phyloP scores from a whole-genome alignment of 2,329 filamentous ascomycete species.

The Diaporthe aspalathi region DNA sequence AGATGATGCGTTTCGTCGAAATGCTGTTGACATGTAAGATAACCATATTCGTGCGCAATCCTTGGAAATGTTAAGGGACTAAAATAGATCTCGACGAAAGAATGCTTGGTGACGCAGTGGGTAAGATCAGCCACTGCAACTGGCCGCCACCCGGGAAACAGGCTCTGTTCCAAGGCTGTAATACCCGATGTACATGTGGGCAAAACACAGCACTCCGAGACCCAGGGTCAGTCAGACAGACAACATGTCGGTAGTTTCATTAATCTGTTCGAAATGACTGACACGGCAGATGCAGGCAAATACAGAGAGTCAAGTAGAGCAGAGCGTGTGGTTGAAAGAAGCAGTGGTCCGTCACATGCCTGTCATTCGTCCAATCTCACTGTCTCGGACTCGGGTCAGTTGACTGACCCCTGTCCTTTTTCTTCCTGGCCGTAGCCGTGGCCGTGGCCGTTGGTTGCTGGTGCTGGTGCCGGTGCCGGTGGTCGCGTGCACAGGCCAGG shows the following conservation, averaged over 20 bases:
- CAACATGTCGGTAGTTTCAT: too few species aligned
- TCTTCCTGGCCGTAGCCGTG: not conserved
- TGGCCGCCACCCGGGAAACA: not conserved
- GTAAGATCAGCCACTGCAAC: not conserved
- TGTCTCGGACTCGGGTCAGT: not conserved
- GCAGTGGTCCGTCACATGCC: slow-evolving; percentile 35
- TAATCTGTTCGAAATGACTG: too few species aligned
- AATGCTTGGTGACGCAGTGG: not conserved
- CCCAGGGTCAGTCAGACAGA: too few species aligned
- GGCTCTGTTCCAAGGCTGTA: too few species aligned
- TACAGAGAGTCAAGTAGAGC: not conserved
- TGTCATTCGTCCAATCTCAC: slow-evolving; percentile 10
- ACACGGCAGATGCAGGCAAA: too few species aligned
- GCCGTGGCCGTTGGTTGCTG: too few species aligned
- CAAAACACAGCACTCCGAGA: too few species aligned
- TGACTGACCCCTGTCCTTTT: slow-evolving; percentile 5
- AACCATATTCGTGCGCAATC: too few species aligned
- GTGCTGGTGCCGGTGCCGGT: too few species aligned
- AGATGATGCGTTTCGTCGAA: not conserved
- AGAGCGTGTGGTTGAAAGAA: slow-evolving; percentile 23
- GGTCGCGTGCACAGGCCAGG: slow-evolving; percentile 38
- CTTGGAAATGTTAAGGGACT: not conserved
- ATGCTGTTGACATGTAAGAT: too few species aligned
- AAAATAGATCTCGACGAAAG: not conserved
- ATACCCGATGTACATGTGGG: too few species aligned